phyloP scores from a whole-genome alignment of 78 protist genomes.

The Dictyostelium purpureum region DNA sequence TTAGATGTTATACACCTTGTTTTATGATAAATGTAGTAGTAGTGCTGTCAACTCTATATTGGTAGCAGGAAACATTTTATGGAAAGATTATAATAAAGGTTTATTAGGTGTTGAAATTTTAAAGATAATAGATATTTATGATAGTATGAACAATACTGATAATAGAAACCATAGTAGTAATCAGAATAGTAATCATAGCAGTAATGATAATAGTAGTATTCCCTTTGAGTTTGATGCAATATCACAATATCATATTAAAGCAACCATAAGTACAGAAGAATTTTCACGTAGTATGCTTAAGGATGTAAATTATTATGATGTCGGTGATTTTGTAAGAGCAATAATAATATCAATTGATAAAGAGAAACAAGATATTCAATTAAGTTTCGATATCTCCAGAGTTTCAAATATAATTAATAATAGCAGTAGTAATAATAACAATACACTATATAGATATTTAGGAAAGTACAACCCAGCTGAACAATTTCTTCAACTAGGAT shows the following conservation, averaged over 20 bases:
- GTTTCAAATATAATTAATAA: background rate
- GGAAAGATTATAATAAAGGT: background rate
- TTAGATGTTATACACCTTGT: too few relatives aligned
- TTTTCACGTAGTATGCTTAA: background rate
- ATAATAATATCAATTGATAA: background rate
- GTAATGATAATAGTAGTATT: background rate
- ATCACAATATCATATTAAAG: slow-evolving; percentile 8
- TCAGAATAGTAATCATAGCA: background rate
- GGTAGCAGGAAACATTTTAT: background rate
- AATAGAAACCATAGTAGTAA: background rate
- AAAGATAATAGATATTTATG: background rate
- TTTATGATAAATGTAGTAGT: too few relatives aligned
- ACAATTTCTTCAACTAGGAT: background rate
- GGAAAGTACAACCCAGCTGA: background rate
- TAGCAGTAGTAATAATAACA: background rate
- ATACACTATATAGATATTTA: background rate
- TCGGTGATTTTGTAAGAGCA: background rate
- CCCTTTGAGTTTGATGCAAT: background rate
- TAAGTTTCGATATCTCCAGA: slow-evolving; percentile 12
- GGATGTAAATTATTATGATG: background rate
- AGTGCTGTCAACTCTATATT: background rate
- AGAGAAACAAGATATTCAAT: background rate
- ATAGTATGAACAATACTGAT: too few relatives aligned
- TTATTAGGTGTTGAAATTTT: background rate
- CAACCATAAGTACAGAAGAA: background rate